Evolutionary conservation across 306 rosid species (phyloP).

Genomic region (Prunus padus): DNA sequence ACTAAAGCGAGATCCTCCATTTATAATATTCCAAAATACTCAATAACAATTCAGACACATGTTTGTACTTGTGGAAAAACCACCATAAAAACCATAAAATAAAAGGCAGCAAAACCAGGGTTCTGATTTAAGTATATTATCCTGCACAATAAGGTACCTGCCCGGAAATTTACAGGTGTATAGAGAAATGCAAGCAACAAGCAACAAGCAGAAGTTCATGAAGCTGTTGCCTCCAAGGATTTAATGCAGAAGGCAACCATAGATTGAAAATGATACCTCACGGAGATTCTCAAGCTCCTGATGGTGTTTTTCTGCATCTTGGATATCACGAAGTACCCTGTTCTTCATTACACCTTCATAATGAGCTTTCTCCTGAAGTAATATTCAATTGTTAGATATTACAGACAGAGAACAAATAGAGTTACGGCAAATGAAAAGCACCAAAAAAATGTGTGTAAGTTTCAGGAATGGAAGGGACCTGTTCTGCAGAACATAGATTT

Average conservation of each 20-base stretch:
- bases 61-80: background rate
- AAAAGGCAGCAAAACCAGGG: background rate
- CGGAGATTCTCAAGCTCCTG: slow-evolving; percentile 45
- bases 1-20: background rate
- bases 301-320: slow-evolving; percentile 53
- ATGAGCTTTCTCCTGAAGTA: slow-evolving; percentile 59
- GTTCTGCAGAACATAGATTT: slow-evolving; percentile 43
- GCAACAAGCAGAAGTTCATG: background rate
- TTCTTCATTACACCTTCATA: slow-evolving; percentile 67
- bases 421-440: background rate
- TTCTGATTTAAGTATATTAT: background rate
- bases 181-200: background rate
- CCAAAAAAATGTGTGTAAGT: background rate
- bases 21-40: background rate
- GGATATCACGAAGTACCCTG: slow-evolving; percentile 51
- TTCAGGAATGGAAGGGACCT: slow-evolving; percentile 35
- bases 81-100: background rate
- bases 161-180: slow-evolving; percentile 1
- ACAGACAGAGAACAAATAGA: background rate
- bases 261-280: slow-evolving; percentile 44
- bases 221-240: background rate
- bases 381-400: slow-evolving; percentile 5
- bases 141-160: background rate
- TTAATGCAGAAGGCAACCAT: background rate
- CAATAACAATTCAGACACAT: background rate